Base-by-base conservation (phyloP, 1,284 basidiomycete genomes). In the Sporisorium graminicola region DNA sequence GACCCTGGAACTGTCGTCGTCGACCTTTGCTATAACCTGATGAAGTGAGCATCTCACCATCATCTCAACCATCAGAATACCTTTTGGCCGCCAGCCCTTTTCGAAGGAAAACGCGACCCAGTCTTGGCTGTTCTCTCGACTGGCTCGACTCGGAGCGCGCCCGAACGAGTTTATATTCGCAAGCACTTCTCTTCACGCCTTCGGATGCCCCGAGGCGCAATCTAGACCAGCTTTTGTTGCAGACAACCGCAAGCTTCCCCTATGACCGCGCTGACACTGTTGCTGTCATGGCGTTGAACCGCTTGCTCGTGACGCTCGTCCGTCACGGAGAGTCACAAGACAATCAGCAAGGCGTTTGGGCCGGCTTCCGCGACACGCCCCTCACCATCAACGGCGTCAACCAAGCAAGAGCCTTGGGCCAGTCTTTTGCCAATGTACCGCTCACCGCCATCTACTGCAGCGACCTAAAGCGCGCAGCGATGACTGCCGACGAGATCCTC, bases 381-480 rank as follows among this genome's bases (percentile, higher is more conserved):
- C 88, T 95, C 5, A 92, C 92, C 18, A 91, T 91, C 76, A 92
- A 94, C 85, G 94, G 94, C 92, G 81, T 85, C 88, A 86, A 94
- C 92, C 94, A 95, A 92, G 93, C 94, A 3, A 90, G 89, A 78
- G 93, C 93, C 0, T 87, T 93, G 2, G 93, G 90, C 0, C 86
- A 88, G 54, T 90, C 90, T 24, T 89, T 94, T 35, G 86, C 89
- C n/a, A 80, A 87, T 31, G 89, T 87, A 14, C 88, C 82, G 10
- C 88, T 95, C 74, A 88, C 89, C 46, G 89, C 89, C 20, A 92
- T 98, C 66, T 90, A 93, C 85, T 89, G 92, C 9, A 95, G 94
- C 0, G 90, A 92, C 64, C 89, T 97, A 55, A 89, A 91, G 78
- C 91, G 95, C 27, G 93, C 94, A 2, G 87, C 89, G 59, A 88